Base-by-base conservation (phyloP, 768 basidiomycete species). In the Gloeostereum incarnatum region DNA sequence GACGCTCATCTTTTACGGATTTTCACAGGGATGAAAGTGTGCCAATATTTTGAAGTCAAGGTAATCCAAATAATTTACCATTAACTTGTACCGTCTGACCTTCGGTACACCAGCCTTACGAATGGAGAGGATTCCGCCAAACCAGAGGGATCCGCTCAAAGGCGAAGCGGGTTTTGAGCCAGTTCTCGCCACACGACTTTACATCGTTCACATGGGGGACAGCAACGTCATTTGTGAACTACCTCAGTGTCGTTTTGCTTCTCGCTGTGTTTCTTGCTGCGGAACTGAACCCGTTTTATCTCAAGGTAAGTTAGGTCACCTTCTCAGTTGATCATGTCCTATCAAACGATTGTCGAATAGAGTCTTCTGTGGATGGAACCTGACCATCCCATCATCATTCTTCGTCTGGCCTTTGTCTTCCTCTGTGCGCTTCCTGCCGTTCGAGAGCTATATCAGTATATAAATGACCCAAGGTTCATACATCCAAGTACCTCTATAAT, bases 161-260 rank as follows among this genome's bases (percentile, higher is more conserved):
- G 54, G 82, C 87, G 18, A 75, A 70, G 43, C 75, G 88, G 16
- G 82, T 89, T 26, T 59, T 90, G 29, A 82, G 75, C 44, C 88
- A 90, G 50, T 87, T 90, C 55, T 84, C 84, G 6, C 88, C 88
- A 9, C 82, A 86, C 43, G 87, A 89, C 49, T 91, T 85, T 61
- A 90, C 86, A 13, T 73, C 82, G 7, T 90, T 90, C 67, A 77
- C 84, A 51, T 91, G 88, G 88, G 87, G 81, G 47, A 83, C 86
- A 2, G 77, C 83, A 6, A 66, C 69, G 32, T 76, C 76, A 25
- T 84, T 88, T 52, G 62, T 70, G 30, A 78, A 88, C 57, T 90
- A 85, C 52, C 58, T 78, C 44, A 73, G 71, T 0, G 87, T 90
- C 24, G 83, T 90, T 11, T 48, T 82, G 19, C 65, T 90, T 32